A percentile compares a stretch with the other conserved stretches of the same genome.
phyloP scores from a whole-genome alignment of 176 grass and related monocot genomes.

The Microstegium vimineum region DNA sequence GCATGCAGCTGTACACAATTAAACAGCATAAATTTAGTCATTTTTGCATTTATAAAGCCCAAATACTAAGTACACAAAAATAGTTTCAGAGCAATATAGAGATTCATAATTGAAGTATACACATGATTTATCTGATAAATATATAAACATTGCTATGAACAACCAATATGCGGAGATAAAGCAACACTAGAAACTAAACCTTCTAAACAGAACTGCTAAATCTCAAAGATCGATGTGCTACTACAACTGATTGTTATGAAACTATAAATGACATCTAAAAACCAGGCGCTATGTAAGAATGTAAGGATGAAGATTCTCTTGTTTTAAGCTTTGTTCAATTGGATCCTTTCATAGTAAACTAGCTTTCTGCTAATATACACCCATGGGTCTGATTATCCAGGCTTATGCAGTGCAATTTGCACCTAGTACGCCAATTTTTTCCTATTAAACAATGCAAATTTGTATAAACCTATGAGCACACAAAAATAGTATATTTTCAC shows the following conservation, averaged over 20 bases:
- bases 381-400: not conserved
- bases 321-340: not conserved
- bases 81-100: not conserved
- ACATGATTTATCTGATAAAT: slow-evolving; percentile 1
- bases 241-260: not conserved
- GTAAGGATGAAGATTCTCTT: not conserved
- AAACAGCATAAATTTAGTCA: not conserved
- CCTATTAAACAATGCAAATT: not conserved
- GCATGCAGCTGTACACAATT: not conserved
- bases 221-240: not conserved
- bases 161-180: not conserved
- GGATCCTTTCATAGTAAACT: slow-evolving; percentile 7
- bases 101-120: slow-evolving; percentile 14
- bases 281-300: not conserved
- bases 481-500: not conserved
- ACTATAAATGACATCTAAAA: not conserved
- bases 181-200: not conserved
- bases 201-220: not conserved
- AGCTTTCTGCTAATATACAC: not conserved
- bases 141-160: not conserved
- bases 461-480: not conserved
- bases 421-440: not conserved
- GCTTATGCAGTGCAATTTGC: not conserved
- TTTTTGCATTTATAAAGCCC: not conserved
- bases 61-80: not conserved